Base-by-base conservation (phyloP, 2,329 filamentous ascomycete species). In the Apiospora phragmitis region DNA sequence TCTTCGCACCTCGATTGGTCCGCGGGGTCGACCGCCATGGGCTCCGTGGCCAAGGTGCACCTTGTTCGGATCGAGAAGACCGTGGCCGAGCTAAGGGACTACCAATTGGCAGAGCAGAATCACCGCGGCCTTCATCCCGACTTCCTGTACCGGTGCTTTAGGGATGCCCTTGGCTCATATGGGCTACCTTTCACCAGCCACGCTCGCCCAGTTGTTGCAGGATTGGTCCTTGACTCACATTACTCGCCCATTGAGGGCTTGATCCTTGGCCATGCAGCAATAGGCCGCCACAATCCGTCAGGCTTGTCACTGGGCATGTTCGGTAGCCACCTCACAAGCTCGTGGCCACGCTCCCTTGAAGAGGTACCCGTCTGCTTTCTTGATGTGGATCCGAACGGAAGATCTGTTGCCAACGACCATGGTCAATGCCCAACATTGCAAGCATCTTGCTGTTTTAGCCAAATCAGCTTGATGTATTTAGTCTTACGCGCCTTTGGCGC, bases 1-100 rank as follows among this genome's bases (percentile, higher is more conserved):
- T 8, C 18, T 47, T 21, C 43, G 6, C 70, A 68, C 18, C 47
- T 71, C 11, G 68, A 71, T 51, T 32, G 49, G 45, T 68, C 68
- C 45, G 29, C 68, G 16, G 26, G 41, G 7, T 4, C 32, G 12
- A 24, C 89, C 89, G 84, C 21, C 35, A 69, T 87, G 90, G 68
- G 92, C 89, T 72, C 88, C 92, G 76, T 70, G 18, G 90, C 91
- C n/a, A 93, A 91, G 78, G 83, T 94, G 12, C 92, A 94, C 77
- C 78, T 94, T 51, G 85, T 94, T 70, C 87, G 90, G 59, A 85
- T 88, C 41, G 85, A 90, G 41, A 90, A 89, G 79, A 93, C 91
- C 1, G 87, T 92, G 2, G 86, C 86, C 38, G 89, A 94, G 76
- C 86, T 94, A 26, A 85, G 89, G 72, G 86, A 90, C 75, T 82